Base-by-base conservation (phyloP, 2,329 filamentous ascomycete species). In the Cladosporium sp. region DNA sequence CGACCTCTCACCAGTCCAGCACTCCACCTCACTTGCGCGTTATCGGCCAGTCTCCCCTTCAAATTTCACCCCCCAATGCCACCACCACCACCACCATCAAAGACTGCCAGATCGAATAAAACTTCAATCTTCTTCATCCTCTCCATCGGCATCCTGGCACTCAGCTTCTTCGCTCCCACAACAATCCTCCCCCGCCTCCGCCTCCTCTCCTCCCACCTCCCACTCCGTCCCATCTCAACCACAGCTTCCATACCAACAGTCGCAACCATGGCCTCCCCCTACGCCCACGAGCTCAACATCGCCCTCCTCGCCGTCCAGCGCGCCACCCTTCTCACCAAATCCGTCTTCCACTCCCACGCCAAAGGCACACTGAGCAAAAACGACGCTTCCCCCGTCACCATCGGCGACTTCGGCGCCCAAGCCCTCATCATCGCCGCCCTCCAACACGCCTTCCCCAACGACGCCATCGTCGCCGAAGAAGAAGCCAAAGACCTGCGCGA, bases 401-500 rank as follows among this genome's bases (percentile, higher is more conserved):
- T 97, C 62, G 93, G 92, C 68, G 93, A 98, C 74, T 97, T 95
- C 69, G 93, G 93, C 64, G 94, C 93, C 32, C 93, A 98, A 75
- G 91, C 93, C 27, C 82, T 98, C 58, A 95, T 98, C 71, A 95
- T 97, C 65, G 79, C 84, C 51, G 92, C 92, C 22, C 84, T 98
- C 59, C 84, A 85, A 70, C 82, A 88, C 71, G 88, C 86, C 71
- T 98, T 98, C 75, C 93, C 93, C 15, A 66, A 82, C 30, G 93
- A 98, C 66, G 85, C 88, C 68, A 87, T 98, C 56, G 88, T 98
- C 36, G 93, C 88, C 59, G 93, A 98, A 71, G 93, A 98, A 72
- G 93, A 98, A 72, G 88, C 92, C 7, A 83, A 82, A 53, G 79
- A 85, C 59, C 79, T 98, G 53, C 82, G 88, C 50, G 76, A 83